Base-by-base conservation (phyloP, 148 eudicot species). In the Cornus controversa region DNA sequence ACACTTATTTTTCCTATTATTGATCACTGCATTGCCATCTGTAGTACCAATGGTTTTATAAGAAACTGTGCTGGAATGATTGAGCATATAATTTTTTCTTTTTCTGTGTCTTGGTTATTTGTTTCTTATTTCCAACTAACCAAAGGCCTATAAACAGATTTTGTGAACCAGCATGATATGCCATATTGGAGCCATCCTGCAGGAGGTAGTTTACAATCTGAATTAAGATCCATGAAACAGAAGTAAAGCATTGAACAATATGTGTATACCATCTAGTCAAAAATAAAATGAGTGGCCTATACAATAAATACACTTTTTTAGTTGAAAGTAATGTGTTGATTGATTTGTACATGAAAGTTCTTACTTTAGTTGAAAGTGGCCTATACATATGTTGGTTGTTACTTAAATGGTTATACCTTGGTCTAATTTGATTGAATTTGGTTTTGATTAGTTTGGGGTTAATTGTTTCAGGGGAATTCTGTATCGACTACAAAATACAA, bases 401-500 rank as follows among this genome's bases (percentile, higher is more conserved):
- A 18, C 64, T 1, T 22, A 60, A 40, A 40, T 40, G 8, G 45
- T 40, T 60, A 60, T 60, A 60, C 24, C n/a, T 60, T 60, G 24
- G 22, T 60, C 64, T 60, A 8, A 50, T 20, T 18, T 60, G 64
- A 60, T 60, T 60, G 24, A 22, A 50, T 50, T 57, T n/a, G n/a
- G n/a, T n/a, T n/a, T n/a, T n/a, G n/a, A n/a, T n/a, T n/a, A n/a
- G n/a, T n/a, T n/a, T 81, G 27, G 54, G 23, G 69, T 25, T 50
- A 73, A 69, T 74, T 79, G 50, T 83, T 84, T 82, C 90, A 93
- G 95, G 95, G 93, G 26, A 93, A 93, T 82, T 90, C 93, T 45
- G 90, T 93, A 69, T 91, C 97, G 74, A 93, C 97, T 18, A 93
- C 97, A 10, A 93, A 93, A 87, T 93, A 93, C 85, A 90, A 90